Base-by-base conservation (phyloP, 2,329 filamentous ascomycete species). In the Penicillium sp. region DNA sequence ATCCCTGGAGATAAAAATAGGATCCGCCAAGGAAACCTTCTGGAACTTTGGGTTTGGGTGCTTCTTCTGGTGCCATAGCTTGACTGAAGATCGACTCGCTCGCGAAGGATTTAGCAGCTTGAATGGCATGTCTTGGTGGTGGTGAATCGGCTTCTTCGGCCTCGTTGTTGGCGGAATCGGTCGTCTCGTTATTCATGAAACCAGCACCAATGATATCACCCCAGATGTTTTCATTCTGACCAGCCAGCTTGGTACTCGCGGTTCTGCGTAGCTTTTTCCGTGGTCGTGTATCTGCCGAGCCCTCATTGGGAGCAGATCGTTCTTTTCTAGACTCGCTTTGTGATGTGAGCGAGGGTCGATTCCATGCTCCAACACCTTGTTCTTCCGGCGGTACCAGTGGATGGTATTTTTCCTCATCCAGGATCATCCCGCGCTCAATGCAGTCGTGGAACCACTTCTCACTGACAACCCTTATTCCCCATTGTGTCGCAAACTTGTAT, bases 381-480 rank as follows among this genome's bases (percentile, higher is more conserved):
- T 92, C 81, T 61, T 88, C 84, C 6, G 69, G 61, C 0, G 90
- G 85, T 18, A 93, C 72, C 25, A 83, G 77, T 2, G 91, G 92
- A 69, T 95, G 87, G 72, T 95, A 99, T 56, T 85, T 85, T n/a
- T 79, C 75, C 71, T 97, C 94, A 53, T 97, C 90, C 20, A 99
- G 78, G 20, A 92, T 89, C 91, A 99, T 94, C 54, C 92, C 91
- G 59, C 94, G 84, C 61, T 89, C 83, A 56, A 94, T 74, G 66
- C 89, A 93, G 67, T 97, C 89, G 49, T 86, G 78, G 35, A 97
- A 82, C 94, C 94, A 99, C 68, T 92, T 87, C 31, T 89, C 73
- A 1, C 89, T 87, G 23, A 99, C 91, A 23, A 92, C 85, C 50
- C 85, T 85, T 62, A 96, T 84, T 44, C 82, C 81, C 92, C 94